Percentiles rank a stretch among this genome's conserved stretches.
These are phyloP conservation scores for Metschnikowia amazonensis DNA, from an alignment of 805 yeast species.

Conservation along the genomic window DNA sequence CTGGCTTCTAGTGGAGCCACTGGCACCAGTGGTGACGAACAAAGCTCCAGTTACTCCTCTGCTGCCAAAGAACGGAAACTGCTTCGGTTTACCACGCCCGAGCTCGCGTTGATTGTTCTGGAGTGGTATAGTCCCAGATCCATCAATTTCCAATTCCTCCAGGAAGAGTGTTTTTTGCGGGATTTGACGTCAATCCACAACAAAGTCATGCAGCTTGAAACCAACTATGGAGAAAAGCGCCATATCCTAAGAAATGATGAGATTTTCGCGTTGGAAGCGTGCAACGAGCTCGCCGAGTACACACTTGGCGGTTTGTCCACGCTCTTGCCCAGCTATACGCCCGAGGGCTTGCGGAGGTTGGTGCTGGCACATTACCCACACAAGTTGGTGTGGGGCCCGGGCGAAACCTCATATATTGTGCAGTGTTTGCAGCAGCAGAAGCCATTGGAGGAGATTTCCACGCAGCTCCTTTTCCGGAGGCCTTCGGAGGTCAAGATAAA, in stretches of 20 bases:
- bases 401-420: conserved; percentile 10
- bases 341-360: conserved; percentile 10
- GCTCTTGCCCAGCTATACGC: conserved; percentile 10
- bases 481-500: conserved; percentile 11
- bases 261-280: conserved; percentile 15
- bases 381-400: conserved; percentile 12
- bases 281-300: conserved; percentile 9
- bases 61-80: neutral
- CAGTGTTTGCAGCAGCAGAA: conserved; percentile 8
- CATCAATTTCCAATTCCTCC: conserved; percentile 12
- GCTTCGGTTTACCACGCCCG: conserved; percentile 13
- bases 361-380: conserved; percentile 11
- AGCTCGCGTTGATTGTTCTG: conserved; percentile 15
- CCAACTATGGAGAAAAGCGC: conserved; percentile 12
- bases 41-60: no score
- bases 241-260: conserved; percentile 9
- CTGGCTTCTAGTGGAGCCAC: no score
- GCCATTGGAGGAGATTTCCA: conserved; percentile 5
- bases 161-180: conserved; percentile 16
- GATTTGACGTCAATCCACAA: conserved; percentile 8
- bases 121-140: conserved; percentile 15
- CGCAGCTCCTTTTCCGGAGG: conserved; percentile 12
- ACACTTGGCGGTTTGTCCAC: conserved; percentile 7
- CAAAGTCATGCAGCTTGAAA: conserved; percentile 11
- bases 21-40: no score